Percentiles rank a stretch among this genome's conserved stretches.
phyloP scores from a whole-genome alignment of 2,329 filamentous ascomycete species.

The Leptographium wingfieldii region DNA sequence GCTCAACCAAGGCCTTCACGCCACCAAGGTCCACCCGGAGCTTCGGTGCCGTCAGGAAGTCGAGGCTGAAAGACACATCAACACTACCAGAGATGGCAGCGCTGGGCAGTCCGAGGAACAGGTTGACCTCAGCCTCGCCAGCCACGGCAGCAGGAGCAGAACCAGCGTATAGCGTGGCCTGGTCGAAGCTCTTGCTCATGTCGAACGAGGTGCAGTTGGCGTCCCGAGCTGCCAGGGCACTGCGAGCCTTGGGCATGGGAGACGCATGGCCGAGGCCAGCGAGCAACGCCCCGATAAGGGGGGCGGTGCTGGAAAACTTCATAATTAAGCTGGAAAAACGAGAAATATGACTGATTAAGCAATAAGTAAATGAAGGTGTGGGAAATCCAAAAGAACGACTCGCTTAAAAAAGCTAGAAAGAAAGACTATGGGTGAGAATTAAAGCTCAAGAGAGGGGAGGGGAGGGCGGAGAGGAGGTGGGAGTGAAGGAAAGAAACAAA shows the following conservation, averaged over 20 bases:
- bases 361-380: background rate
- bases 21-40: slow-evolving; percentile 15
- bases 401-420: background rate
- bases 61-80: slow-evolving; percentile 8
- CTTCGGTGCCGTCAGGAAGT: slow-evolving; percentile 11
- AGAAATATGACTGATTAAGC: background rate
- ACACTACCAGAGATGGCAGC: slow-evolving; percentile 12
- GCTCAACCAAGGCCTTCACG: slow-evolving; percentile 16
- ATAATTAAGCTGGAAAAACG: slow-evolving; percentile 1
- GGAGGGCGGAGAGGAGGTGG: background rate
- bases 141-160: slow-evolving; percentile 4
- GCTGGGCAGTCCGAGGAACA: slow-evolving; percentile 12
- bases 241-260: background rate
- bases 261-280: slow-evolving; percentile 10
- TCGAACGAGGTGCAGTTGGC: slow-evolving; percentile 4
- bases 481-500: background rate
- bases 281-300: slow-evolving; percentile 8
- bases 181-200: slow-evolving; percentile 10
- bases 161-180: slow-evolving; percentile 13
- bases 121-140: slow-evolving; percentile 8
- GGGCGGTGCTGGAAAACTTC: slow-evolving; percentile 7
- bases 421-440: background rate
- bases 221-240: background rate
- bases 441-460: background rate
- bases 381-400: background rate